These are phyloP conservation scores for Aspergillus vadensis DNA, from an alignment of 2,329 filamentous ascomycete genomes.

Conservation along the genomic window DNA sequence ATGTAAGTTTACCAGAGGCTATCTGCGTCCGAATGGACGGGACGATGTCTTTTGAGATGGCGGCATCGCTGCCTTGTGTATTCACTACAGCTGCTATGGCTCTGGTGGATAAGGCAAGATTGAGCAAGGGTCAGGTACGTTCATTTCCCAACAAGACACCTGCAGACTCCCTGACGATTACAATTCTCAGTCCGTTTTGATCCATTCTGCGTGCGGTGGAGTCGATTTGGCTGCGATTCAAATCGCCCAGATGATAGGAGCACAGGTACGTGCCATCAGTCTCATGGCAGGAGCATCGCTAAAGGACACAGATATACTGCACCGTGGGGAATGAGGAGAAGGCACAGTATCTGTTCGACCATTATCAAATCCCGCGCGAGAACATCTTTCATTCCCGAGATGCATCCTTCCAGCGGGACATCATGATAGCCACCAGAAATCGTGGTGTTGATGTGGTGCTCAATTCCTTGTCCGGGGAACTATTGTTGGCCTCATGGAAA, in stretches of 20 bases:
- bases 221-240: constrained; percentile 29
- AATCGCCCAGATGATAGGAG: constrained; percentile 8
- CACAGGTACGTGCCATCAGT: background rate
- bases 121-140: constrained; percentile 20
- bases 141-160: no score
- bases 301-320: constrained; percentile 8
- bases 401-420: constrained; percentile 17
- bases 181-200: constrained; percentile 20
- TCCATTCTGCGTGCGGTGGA: constrained; percentile 25
- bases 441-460: constrained; percentile 31
- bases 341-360: constrained; percentile 19
- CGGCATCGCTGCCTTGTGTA: constrained; percentile 10
- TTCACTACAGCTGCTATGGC: constrained; percentile 14
- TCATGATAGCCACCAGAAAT: constrained; percentile 24
- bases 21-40: constrained; percentile 25
- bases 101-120: constrained; percentile 11
- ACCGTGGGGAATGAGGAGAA: constrained; percentile 30
- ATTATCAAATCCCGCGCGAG: constrained; percentile 19
- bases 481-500: constrained; percentile 30
- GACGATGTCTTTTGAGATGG: background rate
- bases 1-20: constrained; percentile 23
- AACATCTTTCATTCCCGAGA: constrained; percentile 31
- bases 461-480: constrained; percentile 32
- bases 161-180: constrained; percentile 6
- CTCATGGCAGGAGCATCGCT: background rate